Percentiles rank a stretch among this genome's conserved stretches.
These are phyloP conservation scores for Kuraishia piskuri DNA, from an alignment of 805 yeast genomes.

Conservation along the genomic window DNA sequence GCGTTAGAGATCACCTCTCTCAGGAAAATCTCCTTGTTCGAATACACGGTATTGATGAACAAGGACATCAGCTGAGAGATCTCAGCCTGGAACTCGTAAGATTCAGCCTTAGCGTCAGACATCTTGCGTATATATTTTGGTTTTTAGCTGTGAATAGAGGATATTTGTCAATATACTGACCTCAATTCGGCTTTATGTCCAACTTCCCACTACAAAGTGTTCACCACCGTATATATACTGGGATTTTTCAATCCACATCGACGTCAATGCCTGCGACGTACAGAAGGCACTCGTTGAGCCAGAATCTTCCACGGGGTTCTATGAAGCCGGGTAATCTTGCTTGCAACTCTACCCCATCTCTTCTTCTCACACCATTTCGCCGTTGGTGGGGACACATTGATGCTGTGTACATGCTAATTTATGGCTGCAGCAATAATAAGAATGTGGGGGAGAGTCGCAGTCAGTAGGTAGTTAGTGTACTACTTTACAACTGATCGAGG, in stretches of 20 bases:
- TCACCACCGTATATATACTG: background rate
- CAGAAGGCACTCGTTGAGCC: background rate
- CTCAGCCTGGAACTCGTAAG: slow-evolving; percentile 99
- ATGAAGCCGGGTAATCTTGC: background rate
- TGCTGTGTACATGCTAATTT: background rate
- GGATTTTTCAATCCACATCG: background rate
- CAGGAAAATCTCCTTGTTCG: slow-evolving; percentile 97
- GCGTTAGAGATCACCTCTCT: slow-evolving; percentile 99
- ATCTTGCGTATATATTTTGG: slow-evolving; percentile 9
- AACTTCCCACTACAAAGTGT: background rate
- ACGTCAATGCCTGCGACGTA: background rate
- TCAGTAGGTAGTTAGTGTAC: no score
- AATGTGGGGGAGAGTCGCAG: background rate
- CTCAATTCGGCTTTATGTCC: background rate
- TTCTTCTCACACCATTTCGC: background rate
- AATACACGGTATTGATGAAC: slow-evolving; percentile 99
- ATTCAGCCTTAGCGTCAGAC: slow-evolving; percentile 44
- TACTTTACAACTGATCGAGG: no score
- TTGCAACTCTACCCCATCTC: background rate
- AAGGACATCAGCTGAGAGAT: slow-evolving; percentile 99
- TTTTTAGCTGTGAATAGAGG: background rate
- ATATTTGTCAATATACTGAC: background rate
- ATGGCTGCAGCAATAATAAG: background rate
- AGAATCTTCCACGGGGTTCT: background rate
- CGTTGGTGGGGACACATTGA: background rate